Percentiles rank a stretch among this genome's conserved stretches.
phyloP scores from a whole-genome alignment of 2,329 filamentous ascomycete species.

The Achaetomium macrosporum region DNA sequence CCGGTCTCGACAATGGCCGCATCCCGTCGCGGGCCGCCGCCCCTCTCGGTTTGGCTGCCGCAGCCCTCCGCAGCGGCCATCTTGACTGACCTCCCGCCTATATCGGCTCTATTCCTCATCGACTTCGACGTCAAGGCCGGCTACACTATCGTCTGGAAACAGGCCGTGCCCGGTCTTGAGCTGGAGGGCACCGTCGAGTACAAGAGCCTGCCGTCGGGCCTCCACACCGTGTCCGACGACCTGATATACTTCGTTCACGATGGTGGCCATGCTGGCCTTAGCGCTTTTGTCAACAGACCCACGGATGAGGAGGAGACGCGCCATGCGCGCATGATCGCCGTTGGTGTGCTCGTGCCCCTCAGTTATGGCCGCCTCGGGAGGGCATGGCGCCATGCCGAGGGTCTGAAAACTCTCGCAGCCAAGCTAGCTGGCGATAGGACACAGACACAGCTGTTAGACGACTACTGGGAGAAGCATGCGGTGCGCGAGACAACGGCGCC shows the following conservation, averaged over 20 bases:
- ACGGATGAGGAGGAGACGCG: constrained; percentile 71
- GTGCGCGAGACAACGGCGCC: constrained; percentile 36
- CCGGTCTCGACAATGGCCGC: constrained; percentile 33
- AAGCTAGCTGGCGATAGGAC: constrained; percentile 60
- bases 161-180: constrained; percentile 59
- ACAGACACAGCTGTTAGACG: constrained; percentile 59
- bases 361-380: constrained; percentile 80
- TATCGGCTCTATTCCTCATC: constrained; percentile 81
- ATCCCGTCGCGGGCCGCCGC: constrained; percentile 35
- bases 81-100: constrained; percentile 48
- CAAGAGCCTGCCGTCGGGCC: constrained; percentile 88
- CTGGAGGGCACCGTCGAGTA: constrained; percentile 89
- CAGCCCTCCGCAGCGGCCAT: constrained; percentile 29
- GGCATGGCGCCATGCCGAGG: constrained; percentile 80
- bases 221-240: constrained; percentile 84
- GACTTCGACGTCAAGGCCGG: constrained; percentile 89
- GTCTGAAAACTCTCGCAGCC: constrained; percentile 66
- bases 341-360: constrained; percentile 80
- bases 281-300: constrained; percentile 81
- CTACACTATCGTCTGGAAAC: constrained; percentile 88
- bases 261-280: constrained; percentile 73
- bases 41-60: constrained; percentile 36
- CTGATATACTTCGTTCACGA: constrained; percentile 91
- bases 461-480: constrained; percentile 70
- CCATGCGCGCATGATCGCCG: constrained; percentile 87